Conservation (phyloP, 345 rosid species). For the Populus nigra region DNA sequence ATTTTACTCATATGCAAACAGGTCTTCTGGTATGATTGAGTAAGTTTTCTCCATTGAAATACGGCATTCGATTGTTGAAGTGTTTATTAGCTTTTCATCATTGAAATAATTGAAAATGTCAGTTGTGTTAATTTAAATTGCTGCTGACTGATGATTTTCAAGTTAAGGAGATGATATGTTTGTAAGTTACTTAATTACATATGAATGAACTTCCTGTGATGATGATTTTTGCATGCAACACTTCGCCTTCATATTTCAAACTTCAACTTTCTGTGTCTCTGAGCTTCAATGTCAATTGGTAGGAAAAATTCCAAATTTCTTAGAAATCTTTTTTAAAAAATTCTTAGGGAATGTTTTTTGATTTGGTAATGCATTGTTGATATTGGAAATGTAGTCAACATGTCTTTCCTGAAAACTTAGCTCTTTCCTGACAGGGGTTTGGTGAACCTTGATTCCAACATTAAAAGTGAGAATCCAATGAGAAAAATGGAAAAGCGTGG, state of each 20-base stretch:
- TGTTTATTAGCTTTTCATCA: neutral
- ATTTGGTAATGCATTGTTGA: neutral
- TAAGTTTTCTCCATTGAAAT: constrained; percentile 43
- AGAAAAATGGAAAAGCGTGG: neutral
- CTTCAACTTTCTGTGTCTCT: neutral
- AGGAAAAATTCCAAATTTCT: neutral
- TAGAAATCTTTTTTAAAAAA: neutral
- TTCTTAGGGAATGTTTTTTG: neutral
- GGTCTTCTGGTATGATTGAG: constrained; percentile 80
- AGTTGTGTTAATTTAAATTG: neutral
- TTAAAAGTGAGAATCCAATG: neutral
- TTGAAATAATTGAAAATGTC: neutral
- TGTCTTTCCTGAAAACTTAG: too few species aligned
- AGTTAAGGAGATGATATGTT: neutral
- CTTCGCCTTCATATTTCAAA: neutral
- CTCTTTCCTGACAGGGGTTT: too few species aligned
- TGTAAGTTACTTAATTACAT: neutral
- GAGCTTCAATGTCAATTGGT: neutral
- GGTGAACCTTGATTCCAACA: neutral
- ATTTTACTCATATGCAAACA: constrained; percentile 62
- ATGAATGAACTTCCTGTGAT: neutral
- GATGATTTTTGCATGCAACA: neutral
- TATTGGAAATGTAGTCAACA: neutral
- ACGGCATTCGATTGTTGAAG: neutral
- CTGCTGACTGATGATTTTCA: neutral